phyloP scores from a whole-genome alignment of 208 protist species.

The Porcisia hertigi region DNA sequence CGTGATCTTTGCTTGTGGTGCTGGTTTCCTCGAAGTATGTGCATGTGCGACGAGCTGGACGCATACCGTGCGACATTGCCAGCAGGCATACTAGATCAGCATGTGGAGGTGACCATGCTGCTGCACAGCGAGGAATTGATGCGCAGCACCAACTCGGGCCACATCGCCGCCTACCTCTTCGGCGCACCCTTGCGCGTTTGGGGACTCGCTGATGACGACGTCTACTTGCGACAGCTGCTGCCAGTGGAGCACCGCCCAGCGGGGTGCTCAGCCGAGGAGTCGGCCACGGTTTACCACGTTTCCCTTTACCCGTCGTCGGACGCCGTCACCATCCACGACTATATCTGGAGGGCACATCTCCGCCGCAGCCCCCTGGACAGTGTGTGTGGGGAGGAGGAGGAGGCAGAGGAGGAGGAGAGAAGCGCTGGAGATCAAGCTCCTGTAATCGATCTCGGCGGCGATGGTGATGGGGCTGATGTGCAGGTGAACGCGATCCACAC shows the following conservation, averaged over 20 bases:
- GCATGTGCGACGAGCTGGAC: constrained; percentile 66
- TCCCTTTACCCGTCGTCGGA: constrained; percentile 53
- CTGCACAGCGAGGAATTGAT: constrained; percentile 82
- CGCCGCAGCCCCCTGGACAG: not conserved
- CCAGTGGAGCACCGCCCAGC: not conserved
- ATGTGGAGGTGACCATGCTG: constrained; percentile 65
- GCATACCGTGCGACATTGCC: constrained; percentile 40
- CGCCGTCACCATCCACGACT: constrained; percentile 18
- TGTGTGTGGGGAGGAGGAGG: not conserved
- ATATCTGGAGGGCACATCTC: constrained; percentile 12
- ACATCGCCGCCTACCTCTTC: constrained; percentile 79
- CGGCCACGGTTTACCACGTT: constrained; percentile 19
- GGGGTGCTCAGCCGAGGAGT: not conserved
- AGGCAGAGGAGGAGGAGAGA: too few relatives aligned
- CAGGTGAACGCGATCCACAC: not conserved
- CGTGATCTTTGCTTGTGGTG: constrained; percentile 70
- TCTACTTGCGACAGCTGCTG: constrained; percentile 30
- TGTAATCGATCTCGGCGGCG: not conserved
- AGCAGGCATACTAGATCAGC: constrained; percentile 11
- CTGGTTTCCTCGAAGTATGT: constrained; percentile 70
- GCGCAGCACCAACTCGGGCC: constrained; percentile 83
- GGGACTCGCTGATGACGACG: constrained; percentile 69
- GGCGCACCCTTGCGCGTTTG: constrained; percentile 71
- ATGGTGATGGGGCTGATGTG: not conserved
- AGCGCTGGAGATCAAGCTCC: not conserved